Evolutionary conservation across 768 basidiomycete genomes (phyloP).

Genomic region (Leccinum olivaceopallidum): DNA sequence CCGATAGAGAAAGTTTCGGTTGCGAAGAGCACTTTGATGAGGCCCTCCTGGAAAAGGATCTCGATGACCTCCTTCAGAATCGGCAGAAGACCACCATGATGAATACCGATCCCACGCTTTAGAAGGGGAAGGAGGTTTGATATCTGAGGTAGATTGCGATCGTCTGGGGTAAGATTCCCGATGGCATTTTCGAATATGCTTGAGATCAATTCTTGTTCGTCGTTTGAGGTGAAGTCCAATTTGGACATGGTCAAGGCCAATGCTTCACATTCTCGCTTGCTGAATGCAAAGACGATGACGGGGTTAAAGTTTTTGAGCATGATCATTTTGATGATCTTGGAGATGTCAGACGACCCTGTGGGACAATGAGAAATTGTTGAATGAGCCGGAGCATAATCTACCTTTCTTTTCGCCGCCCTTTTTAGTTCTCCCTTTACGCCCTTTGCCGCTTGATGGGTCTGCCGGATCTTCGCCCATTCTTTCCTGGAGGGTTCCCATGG

Average conservation of each 20-base stretch:
- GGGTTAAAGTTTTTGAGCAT: conserved; percentile 98
- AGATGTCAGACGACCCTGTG: conserved; percentile 87
- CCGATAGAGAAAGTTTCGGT: conserved; percentile 99
- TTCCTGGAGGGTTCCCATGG: conserved; percentile 92
- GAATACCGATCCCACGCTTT: conserved; percentile 94
- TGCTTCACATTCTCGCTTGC: conserved; percentile 95
- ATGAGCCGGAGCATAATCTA: conserved; percentile 23
- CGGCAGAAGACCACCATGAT: conserved; percentile 96
- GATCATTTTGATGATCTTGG: conserved; percentile 98
- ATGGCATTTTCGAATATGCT: conserved; percentile 96
- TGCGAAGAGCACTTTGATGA: conserved; percentile 97
- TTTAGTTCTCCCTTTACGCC: conserved; percentile 87
- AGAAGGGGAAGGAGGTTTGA: conserved; percentile 89
- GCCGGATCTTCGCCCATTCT: conserved; percentile 89
- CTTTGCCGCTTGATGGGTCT: conserved; percentile 80
- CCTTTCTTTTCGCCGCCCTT: conserved; percentile 96
- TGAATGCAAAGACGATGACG: conserved; percentile 97
- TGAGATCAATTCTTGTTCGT: conserved; percentile 84
- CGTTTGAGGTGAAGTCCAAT: conserved; percentile 90
- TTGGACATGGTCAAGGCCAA: conserved; percentile 92
- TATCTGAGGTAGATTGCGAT: conserved; percentile 91
- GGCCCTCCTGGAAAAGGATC: conserved; percentile 96
- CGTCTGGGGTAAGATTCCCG: conserved; percentile 81
- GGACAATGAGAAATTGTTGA: conserved; percentile 11
- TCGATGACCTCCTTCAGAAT: conserved; percentile 99